A percentile compares a stretch with the other conserved stretches of the same genome.
These are phyloP conservation scores for Melaleuca alternifolia DNA, from an alignment of 345 rosid genomes.

Conservation along the genomic window DNA sequence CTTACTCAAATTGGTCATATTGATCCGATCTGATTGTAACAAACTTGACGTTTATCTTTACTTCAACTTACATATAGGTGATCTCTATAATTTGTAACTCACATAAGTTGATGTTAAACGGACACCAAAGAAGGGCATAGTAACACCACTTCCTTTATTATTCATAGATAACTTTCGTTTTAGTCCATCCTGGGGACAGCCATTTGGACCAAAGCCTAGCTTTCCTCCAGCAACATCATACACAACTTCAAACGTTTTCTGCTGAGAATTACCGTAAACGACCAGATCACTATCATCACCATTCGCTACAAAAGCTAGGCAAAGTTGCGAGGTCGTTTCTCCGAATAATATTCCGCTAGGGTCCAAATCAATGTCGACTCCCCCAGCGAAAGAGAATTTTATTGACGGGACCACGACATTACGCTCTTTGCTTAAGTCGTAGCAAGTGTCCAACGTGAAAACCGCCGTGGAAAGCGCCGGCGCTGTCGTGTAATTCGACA, in stretches of 20 bases:
- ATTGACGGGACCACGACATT: background rate
- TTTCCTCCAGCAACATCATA: conserved; percentile 3
- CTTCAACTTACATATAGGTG: too few species aligned
- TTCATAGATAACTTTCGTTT: too few species aligned
- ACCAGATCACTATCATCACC: background rate
- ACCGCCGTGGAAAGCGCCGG: too few species aligned
- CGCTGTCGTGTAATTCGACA: conserved; percentile 7
- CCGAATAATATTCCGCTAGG: background rate
- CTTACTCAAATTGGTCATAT: too few species aligned
- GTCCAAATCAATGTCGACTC: background rate
- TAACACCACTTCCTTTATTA: too few species aligned
- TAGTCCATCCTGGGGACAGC: background rate
- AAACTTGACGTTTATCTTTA: too few species aligned
- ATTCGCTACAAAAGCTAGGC: conserved; percentile 6
- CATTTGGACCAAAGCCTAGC: conserved; percentile 7
- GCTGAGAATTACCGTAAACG: conserved; percentile 12
- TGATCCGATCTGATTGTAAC: too few species aligned
- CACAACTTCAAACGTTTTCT: conserved; percentile 7
- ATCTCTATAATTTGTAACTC: too few species aligned
- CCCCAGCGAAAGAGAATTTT: conserved; percentile 1
- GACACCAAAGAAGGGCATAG: too few species aligned
- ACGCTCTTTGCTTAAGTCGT: background rate
- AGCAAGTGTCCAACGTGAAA: conserved; percentile 14
- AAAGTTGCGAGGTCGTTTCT: background rate
- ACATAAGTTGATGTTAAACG: too few species aligned